These are phyloP conservation scores for Pleurotus salmoneostramineus DNA, from an alignment of 768 basidiomycete genomes.

Conservation along the genomic window DNA sequence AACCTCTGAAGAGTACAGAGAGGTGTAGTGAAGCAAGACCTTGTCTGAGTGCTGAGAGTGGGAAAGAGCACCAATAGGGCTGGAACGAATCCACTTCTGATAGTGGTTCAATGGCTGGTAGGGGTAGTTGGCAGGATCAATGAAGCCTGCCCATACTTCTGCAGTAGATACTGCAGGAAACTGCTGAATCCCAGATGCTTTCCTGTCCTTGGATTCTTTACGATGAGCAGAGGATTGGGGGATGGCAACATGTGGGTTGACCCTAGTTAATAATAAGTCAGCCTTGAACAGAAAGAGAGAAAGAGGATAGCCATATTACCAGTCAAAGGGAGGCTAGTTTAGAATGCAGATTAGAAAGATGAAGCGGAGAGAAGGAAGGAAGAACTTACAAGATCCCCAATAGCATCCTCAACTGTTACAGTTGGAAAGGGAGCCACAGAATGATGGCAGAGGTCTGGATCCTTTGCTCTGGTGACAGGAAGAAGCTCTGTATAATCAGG, in stretches of 20 bases:
- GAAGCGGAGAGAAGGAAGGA: neutral
- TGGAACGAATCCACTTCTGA: slow-evolving; percentile 29
- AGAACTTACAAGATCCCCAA: slow-evolving; percentile 62
- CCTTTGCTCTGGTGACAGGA: slow-evolving; percentile 40
- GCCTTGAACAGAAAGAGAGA: neutral
- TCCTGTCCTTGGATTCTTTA: slow-evolving; percentile 29
- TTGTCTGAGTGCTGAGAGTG: slow-evolving; percentile 13
- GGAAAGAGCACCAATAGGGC: slow-evolving; percentile 19
- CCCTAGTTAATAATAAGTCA: slow-evolving; percentile 30
- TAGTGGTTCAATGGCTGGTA: slow-evolving; percentile 42
- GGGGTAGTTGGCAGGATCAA: slow-evolving; percentile 36
- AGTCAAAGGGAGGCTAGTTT: slow-evolving; percentile 63
- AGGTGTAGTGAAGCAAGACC: slow-evolving; percentile 58
- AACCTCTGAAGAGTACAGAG: slow-evolving; percentile 28
- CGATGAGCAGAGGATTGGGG: slow-evolving; percentile 28
- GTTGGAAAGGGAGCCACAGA: slow-evolving; percentile 52
- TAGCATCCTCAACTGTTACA: slow-evolving; percentile 62
- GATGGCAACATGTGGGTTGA: slow-evolving; percentile 47
- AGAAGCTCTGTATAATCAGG: slow-evolving; percentile 38
- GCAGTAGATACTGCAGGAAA: slow-evolving; percentile 30
- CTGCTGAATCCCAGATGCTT: slow-evolving; percentile 36
- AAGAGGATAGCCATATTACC: slow-evolving; percentile 33
- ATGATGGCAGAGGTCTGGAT: slow-evolving; percentile 34
- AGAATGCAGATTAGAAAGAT: slow-evolving; percentile 8
- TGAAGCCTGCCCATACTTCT: slow-evolving; percentile 40